Base-by-base conservation (phyloP, 2,329 filamentous ascomycete species). In the Phialophora verrucosa region DNA sequence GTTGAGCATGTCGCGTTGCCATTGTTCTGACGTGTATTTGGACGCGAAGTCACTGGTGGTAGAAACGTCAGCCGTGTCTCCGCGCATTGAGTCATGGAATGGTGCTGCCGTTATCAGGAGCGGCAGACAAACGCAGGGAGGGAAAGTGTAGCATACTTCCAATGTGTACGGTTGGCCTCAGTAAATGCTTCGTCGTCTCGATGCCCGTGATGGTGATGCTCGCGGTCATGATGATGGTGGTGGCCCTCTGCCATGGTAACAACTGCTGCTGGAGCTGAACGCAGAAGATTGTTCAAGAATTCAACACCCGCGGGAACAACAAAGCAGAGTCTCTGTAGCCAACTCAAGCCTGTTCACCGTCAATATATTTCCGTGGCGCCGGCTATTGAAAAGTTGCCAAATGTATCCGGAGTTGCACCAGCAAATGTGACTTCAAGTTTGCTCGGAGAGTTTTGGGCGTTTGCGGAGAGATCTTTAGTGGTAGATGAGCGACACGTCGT, bases 1-100 rank as follows among this genome's bases (percentile, higher is more conserved):
- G 38, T 70, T 68, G 59, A 72, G 63, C 23, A 73, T 47, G 29
- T 71, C 67, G 47, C 65, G 61, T 61, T 72, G 71, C 66, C 71
- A 72, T 42, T 59, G 64, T 25, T 72, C 65, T 6, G 64, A 58
- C 4, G 62, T 66, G 63, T 73, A 73, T 54, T 59, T 63, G 7
- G 64, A 61, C 17, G 72, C 72, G 29, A 65, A 61, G 60, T 71
- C 64, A 55, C 70, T 71, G 60, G 53, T 61, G 49, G 27, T 44
- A 20, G 7, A 58, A 32, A 11, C 20, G 49, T 67, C 47, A 64
- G 50, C 42, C 47, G 3, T 29, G 3, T 29, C 17, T 14, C n/a
- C 8, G 29, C 25, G 1, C 8, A 10, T 31, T 51, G 49, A 12
- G 10, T 51, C n/a, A 14, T 17, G 49, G 17, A 61, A 47, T 17